phyloP scores from a whole-genome alignment of 352 stramenopile species.

The Phytophthora pini region DNA sequence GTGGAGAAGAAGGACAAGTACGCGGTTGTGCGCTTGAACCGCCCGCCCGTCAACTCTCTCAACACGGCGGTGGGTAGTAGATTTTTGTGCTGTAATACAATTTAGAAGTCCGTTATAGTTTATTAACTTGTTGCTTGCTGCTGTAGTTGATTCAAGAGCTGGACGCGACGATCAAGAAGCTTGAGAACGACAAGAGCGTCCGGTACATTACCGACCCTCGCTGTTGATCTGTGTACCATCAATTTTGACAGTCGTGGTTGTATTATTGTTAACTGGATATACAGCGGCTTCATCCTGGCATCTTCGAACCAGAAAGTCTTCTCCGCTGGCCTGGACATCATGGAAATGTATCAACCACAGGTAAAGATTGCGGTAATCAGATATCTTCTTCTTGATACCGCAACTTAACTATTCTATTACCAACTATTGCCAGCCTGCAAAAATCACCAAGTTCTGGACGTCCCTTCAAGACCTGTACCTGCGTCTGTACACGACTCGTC shows the following conservation, averaged over 20 bases:
- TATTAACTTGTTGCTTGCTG: background rate
- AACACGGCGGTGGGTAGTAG: conserved; percentile 58
- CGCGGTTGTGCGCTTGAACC: conserved; percentile 83
- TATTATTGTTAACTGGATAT: conserved; percentile 4
- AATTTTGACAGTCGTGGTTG: background rate
- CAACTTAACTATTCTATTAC: background rate
- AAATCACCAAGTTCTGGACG: conserved; percentile 91
- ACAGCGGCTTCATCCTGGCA: conserved; percentile 77
- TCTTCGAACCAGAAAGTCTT: conserved; percentile 89
- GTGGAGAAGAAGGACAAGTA: conserved; percentile 80
- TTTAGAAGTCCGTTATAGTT: background rate
- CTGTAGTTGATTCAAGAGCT: conserved; percentile 72
- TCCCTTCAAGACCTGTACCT: conserved; percentile 93
- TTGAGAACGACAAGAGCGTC: conserved; percentile 79
- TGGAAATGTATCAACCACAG: conserved; percentile 92
- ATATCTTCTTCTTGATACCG: background rate
- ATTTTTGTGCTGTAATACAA: no score
- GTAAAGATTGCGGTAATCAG: conserved; percentile 22
- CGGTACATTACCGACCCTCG: conserved; percentile 41
- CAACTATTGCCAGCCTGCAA: conserved; percentile 35
- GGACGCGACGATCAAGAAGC: conserved; percentile 69
- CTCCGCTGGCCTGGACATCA: conserved; percentile 92
- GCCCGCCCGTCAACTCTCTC: conserved; percentile 82
- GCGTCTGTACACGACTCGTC: conserved; percentile 91
- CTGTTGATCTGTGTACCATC: background rate